Evolutionary conservation across 441 rosid species (phyloP).

Genomic region (Rhodomyrtus psidioides): DNA sequence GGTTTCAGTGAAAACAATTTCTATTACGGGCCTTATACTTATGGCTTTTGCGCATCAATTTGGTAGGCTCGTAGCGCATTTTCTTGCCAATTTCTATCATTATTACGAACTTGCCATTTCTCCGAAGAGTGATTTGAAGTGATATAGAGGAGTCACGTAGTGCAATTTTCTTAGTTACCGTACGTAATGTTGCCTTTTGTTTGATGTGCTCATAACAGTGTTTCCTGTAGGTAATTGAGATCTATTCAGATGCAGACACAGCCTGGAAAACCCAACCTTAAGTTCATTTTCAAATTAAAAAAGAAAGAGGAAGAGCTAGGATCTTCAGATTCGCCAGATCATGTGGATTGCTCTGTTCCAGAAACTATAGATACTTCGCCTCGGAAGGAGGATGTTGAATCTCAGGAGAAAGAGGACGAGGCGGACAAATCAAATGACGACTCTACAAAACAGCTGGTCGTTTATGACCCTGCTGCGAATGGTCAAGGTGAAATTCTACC

Average conservation of each 20-base stretch:
- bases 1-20: not conserved
- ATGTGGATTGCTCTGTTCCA: slow-evolving; percentile 10
- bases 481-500: slow-evolving; percentile 22
- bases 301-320: slow-evolving; percentile 20
- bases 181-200: not conserved
- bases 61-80: not conserved
- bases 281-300: slow-evolving; percentile 16
- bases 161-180: not conserved
- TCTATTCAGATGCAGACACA: slow-evolving; percentile 32
- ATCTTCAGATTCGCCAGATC: slow-evolving; percentile 16
- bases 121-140: not conserved
- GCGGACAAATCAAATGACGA: not conserved
- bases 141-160: not conserved
- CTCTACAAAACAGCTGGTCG: slow-evolving; percentile 42
- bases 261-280: slow-evolving; percentile 15
- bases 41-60: not conserved
- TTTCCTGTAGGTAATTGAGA: slow-evolving; percentile 7
- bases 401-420: slow-evolving; percentile 10
- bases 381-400: slow-evolving; percentile 14
- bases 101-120: not conserved
- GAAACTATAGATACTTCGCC: slow-evolving; percentile 21
- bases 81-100: not conserved
- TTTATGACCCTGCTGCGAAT: slow-evolving; percentile 44
- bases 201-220: not conserved
- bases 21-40: not conserved